Evolutionary conservation across 2,329 filamentous ascomycete species (phyloP), one percentile per base, ranked within the genome.

Genomic region (Ascochyta fabae): DNA sequence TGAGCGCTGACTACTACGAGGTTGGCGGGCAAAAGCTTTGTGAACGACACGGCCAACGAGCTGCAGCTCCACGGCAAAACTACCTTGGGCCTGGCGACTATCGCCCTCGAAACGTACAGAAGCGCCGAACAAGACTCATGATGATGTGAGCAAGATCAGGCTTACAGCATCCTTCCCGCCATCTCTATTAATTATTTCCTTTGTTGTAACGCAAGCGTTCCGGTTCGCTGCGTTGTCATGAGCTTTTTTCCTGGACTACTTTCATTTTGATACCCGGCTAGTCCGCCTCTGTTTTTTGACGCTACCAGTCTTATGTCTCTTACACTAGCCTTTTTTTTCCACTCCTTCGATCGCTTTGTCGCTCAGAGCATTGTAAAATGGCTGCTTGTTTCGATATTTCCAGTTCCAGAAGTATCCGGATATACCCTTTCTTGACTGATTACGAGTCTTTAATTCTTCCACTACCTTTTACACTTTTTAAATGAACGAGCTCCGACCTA

Each of bases 1-100:
- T 98, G 12, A 84, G 85, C 19, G 88, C 94, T 40, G 94, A 95
- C 59, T 98, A 98, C 74, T 97, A 95, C 68, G 93, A 98, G 74
- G 88, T 96, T 64, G 86, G 86, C 36, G 91, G 91, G 23, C 83
- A 80, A 40, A 86, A 90, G 0, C 96, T 90, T 72, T 99, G 94
- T 75, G 94, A 98, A 75, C 86, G 88, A 40, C 92, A 98, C 72
- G 93, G 92, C 4, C 88, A 87, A 74, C 80, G 82, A 51, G 80
- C 80, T n/a, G 78, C 77, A 40, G 72, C 59, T 67, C 77, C 62
- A 64, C 75, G 63, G 58, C 75, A 65, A 59, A 75, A 58, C 64
- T 71, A 64, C 54, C 74, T 76, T 6, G 77, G 75, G 35, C 76
- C 78, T 36, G 72, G 72, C 49, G 67, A 65, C 46, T 66, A 69